phyloP scores from a whole-genome alignment of 768 basidiomycete species.

The Leccinum arenicola region DNA sequence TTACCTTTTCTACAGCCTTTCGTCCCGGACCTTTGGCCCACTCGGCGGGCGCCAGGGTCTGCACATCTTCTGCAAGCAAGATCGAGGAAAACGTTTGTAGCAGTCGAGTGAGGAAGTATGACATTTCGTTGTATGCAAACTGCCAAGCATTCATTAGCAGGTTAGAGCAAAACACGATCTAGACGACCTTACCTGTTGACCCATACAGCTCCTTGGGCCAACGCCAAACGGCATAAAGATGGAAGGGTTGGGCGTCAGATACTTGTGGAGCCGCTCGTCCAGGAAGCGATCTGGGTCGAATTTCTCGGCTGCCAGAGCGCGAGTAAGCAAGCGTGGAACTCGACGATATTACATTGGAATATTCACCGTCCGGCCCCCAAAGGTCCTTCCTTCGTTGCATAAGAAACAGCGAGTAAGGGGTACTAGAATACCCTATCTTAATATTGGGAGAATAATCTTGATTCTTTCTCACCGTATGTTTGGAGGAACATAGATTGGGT shows the following conservation, averaged over 20 bases:
- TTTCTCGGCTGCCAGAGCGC: slow-evolving; percentile 38
- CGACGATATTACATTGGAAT: background rate
- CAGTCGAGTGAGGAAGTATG: slow-evolving; percentile 60
- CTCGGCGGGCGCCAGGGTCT: slow-evolving; percentile 42
- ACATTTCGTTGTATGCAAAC: slow-evolving; percentile 67
- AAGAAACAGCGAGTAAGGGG: slow-evolving; percentile 44
- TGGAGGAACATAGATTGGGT: slow-evolving; percentile 34
- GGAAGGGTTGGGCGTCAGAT: slow-evolving; percentile 53
- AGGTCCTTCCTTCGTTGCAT: slow-evolving; percentile 65
- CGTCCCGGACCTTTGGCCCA: slow-evolving; percentile 38
- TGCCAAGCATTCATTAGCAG: slow-evolving; percentile 18
- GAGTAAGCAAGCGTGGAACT: background rate
- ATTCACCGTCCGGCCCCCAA: slow-evolving; percentile 65
- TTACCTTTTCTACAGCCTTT: slow-evolving; percentile 46
- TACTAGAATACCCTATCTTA: slow-evolving; percentile 22
- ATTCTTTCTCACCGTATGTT: slow-evolving; percentile 24
- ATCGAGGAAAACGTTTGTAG: slow-evolving; percentile 53
- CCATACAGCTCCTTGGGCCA: slow-evolving; percentile 37
- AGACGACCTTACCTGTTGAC: slow-evolving; percentile 31
- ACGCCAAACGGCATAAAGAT: slow-evolving; percentile 45
- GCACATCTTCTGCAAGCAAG: slow-evolving; percentile 42
- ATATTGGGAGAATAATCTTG: background rate
- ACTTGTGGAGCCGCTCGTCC: slow-evolving; percentile 55
- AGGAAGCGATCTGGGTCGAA: slow-evolving; percentile 72
- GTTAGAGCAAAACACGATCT: no score